phyloP scores from a whole-genome alignment of 1,139 yeast species.

The Yamadazyma aaseri region DNA sequence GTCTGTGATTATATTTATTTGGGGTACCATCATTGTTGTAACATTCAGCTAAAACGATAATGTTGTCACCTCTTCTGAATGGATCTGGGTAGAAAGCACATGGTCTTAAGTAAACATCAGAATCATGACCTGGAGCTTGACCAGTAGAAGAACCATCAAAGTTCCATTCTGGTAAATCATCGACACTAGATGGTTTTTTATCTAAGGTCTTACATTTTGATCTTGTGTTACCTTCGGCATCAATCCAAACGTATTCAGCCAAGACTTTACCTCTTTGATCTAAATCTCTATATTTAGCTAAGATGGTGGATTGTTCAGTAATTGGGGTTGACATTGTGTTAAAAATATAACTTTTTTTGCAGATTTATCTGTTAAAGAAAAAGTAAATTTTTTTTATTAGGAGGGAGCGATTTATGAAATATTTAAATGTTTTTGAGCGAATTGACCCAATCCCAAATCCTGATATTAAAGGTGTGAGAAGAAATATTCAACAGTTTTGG shows the following conservation, averaged over 20 bases:
- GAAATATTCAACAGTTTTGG: no score
- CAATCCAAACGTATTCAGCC: constrained; percentile 98
- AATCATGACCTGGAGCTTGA: constrained; percentile 98
- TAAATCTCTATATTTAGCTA: constrained; percentile 78
- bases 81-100: constrained; percentile 94
- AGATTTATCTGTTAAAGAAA: constrained; percentile 2
- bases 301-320: constrained; percentile 70
- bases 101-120: constrained; percentile 93
- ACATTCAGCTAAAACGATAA: constrained; percentile 92
- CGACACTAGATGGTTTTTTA: constrained; percentile 67
- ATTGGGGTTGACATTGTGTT: constrained; percentile 36
- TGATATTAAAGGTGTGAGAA: neutral
- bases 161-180: constrained; percentile 98
- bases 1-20: constrained; percentile 97
- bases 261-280: constrained; percentile 83
- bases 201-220: constrained; percentile 88
- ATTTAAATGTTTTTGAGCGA: constrained; percentile 3
- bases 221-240: constrained; percentile 87
- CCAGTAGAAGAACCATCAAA: constrained; percentile 98
- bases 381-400: neutral
- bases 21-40: constrained; percentile 99
- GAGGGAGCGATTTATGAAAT: constrained; percentile 5
- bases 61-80: constrained; percentile 96
- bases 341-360: constrained; percentile 1
- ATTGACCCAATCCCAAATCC: neutral